A percentile compares a stretch with the other conserved stretches of the same genome.
phyloP scores from a whole-genome alignment of 2,329 filamentous ascomycete genomes.

The Aspergillus sp. region DNA sequence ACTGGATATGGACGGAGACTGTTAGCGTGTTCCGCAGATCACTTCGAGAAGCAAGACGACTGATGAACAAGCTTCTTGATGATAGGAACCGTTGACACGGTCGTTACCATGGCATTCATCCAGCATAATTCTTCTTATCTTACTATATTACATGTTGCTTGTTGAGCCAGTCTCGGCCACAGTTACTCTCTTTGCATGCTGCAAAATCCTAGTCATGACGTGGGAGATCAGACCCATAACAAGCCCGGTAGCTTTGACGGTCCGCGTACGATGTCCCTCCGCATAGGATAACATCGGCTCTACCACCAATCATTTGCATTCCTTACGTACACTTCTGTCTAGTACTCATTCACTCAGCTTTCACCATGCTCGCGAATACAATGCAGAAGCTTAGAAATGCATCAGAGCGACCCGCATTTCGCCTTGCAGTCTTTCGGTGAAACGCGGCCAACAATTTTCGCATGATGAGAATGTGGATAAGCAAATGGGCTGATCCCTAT shows the following conservation, averaged over 20 bases:
- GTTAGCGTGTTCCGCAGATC: not conserved
- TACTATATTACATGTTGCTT: not conserved
- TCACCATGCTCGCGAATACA: slow-evolving; percentile 4
- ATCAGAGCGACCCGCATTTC: not conserved
- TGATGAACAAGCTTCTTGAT: no score
- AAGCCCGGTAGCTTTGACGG: not conserved
- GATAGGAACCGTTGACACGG: no score
- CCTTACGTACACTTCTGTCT: not conserved
- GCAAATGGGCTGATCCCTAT: slow-evolving; percentile 2
- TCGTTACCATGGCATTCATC: not conserved
- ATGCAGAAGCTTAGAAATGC: not conserved
- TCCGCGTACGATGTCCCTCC: not conserved
- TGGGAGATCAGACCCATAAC: slow-evolving; percentile 6
- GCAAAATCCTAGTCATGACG: slow-evolving; percentile 9
- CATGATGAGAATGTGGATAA: not conserved
- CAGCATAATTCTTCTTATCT: no score
- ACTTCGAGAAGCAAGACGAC: not conserved
- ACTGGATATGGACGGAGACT: not conserved
- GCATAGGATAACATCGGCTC: not conserved
- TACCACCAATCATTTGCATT: not conserved
- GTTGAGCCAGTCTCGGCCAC: not conserved
- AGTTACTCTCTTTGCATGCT: not conserved
- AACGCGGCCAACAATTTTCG: not conserved
- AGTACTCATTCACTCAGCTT: not conserved
- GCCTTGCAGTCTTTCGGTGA: not conserved